Evolutionary conservation across 2,329 filamentous ascomycete genomes (phyloP).

Genomic region (Passalora sequoiae): DNA sequence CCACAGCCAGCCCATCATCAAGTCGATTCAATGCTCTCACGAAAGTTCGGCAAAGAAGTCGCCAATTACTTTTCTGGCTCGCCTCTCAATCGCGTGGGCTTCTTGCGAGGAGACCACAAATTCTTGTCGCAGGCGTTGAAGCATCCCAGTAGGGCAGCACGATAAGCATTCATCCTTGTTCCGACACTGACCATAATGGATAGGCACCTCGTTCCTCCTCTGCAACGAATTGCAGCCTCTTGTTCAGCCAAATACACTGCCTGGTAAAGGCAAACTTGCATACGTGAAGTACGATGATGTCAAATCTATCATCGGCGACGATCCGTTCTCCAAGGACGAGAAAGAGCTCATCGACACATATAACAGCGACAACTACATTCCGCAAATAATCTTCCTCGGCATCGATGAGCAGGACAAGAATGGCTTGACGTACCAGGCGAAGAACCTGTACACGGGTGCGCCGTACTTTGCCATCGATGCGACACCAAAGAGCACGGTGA

Average conservation of each 20-base stretch:
- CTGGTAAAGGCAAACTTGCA: slow-evolving; percentile 50
- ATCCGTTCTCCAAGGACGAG: slow-evolving; percentile 67
- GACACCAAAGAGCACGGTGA: slow-evolving; percentile 59
- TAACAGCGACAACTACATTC: slow-evolving; percentile 62
- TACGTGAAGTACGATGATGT: slow-evolving; percentile 67
- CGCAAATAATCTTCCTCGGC: slow-evolving; percentile 78
- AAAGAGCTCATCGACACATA: slow-evolving; percentile 66
- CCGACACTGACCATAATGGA: not conserved
- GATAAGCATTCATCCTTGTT: not conserved
- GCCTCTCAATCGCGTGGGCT: slow-evolving; percentile 72
- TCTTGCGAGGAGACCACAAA: slow-evolving; percentile 64
- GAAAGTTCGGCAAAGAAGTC: slow-evolving; percentile 72
- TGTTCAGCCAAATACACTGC: slow-evolving; percentile 37
- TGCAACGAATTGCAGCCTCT: slow-evolving; percentile 76
- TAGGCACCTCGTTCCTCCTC: slow-evolving; percentile 63
- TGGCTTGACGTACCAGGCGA: slow-evolving; percentile 58
- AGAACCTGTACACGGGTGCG: slow-evolving; percentile 64
- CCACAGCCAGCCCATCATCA: slow-evolving; percentile 55
- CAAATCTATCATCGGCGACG: slow-evolving; percentile 61
- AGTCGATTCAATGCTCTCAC: slow-evolving; percentile 64
- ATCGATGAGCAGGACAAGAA: slow-evolving; percentile 61
- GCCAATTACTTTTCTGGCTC: slow-evolving; percentile 79
- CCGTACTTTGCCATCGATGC: slow-evolving; percentile 90
- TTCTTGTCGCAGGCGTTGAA: slow-evolving; percentile 65
- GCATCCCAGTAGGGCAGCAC: slow-evolving; percentile 43